Evolutionary conservation across 2,329 filamentous ascomycete species (phyloP), one percentile per base, ranked within the genome.

Genomic region (Colletotrichum phormii): DNA sequence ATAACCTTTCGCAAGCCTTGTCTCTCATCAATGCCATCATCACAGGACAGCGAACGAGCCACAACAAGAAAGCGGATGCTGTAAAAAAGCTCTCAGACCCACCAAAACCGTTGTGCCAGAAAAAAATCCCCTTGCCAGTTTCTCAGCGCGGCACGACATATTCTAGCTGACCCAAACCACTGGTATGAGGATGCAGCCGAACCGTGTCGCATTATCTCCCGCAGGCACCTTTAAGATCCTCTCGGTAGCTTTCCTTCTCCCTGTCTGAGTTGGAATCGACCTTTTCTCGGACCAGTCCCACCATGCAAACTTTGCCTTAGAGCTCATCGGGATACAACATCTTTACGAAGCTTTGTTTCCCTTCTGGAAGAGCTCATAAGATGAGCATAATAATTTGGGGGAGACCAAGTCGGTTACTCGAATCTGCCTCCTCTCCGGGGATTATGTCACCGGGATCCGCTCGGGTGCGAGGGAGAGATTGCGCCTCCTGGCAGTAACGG

Each of bases 401-500:
- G 49, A 31, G 53, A 24, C 59, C 55, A 31, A 24, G 46, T 29
- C 37, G 53, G 53, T 72, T 72, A 60, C 15, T 72, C 70, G 70
- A 37, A 15, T 63, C 65, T 42, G 22, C 42, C 51, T 62, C 46
- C 65, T n/a, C 49, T 31, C n/a, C 9, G 58, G 51, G 53, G 37
- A 33, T 59, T 29, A 22, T 57, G 54, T 33, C 26, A 33, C 71
- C 61, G 57, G 49, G 65, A 66, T 71, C 67, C 71, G 71, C 60
- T 71, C 67, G 67, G 71, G 57, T 66, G 67, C 71, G 71, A 71
- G 65, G 72, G 61, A 59, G 60, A 72, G 77, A 76, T 68, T 78
- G 77, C 78, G 76, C 75, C 77, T 78, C 81, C 82, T 81, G 81
- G 78, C 78, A 79, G 78, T 51, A 35, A 64, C 64, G 65, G 60